Evolutionary conservation across 108 stramenopile species (phyloP).

Genomic region (Stephanodiscus minutulus): DNA sequence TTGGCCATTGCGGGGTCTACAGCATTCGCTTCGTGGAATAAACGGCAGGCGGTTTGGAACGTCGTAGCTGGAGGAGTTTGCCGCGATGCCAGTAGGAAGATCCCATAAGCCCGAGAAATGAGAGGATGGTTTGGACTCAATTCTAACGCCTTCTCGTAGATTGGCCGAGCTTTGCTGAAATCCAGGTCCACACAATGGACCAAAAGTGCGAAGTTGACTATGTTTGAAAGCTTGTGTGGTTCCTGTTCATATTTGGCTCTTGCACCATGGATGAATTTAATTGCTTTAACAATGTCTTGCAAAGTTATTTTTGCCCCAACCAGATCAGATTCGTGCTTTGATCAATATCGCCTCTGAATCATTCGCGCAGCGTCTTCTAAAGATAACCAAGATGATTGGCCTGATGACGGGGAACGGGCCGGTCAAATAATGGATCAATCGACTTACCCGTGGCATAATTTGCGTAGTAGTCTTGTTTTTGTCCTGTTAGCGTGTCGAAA

Average conservation of each 20-base stretch:
- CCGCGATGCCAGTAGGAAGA: conserved; percentile 52
- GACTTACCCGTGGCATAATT: conserved; percentile 39
- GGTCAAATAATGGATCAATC: neutral
- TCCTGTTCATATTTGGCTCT: conserved; percentile 53
- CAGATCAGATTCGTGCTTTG: conserved; percentile 49
- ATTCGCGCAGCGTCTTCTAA: conserved; percentile 54
- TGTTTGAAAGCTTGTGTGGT: conserved; percentile 56
- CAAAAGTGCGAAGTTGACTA: conserved; percentile 62
- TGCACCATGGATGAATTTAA: conserved; percentile 47
- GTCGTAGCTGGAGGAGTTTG: conserved; percentile 34
- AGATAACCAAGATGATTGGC: conserved; percentile 59
- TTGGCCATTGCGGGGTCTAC: conserved; percentile 46
- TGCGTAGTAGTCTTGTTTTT: conserved; percentile 24
- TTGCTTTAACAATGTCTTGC: conserved; percentile 46
- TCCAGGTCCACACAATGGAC: conserved; percentile 50
- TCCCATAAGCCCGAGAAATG: conserved; percentile 54
- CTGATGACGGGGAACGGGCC: neutral
- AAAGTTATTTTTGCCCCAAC: conserved; percentile 35
- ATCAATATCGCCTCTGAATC: conserved; percentile 51
- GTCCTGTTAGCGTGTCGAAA: conserved; percentile 34
- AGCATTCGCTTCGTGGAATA: conserved; percentile 50
- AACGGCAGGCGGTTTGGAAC: conserved; percentile 47
- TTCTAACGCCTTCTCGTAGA: conserved; percentile 53
- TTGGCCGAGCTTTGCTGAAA: conserved; percentile 42
- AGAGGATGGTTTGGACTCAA: conserved; percentile 59